Conservation (phyloP, 2,329 filamentous ascomycete genomes). For the Penicillium sp. region DNA sequence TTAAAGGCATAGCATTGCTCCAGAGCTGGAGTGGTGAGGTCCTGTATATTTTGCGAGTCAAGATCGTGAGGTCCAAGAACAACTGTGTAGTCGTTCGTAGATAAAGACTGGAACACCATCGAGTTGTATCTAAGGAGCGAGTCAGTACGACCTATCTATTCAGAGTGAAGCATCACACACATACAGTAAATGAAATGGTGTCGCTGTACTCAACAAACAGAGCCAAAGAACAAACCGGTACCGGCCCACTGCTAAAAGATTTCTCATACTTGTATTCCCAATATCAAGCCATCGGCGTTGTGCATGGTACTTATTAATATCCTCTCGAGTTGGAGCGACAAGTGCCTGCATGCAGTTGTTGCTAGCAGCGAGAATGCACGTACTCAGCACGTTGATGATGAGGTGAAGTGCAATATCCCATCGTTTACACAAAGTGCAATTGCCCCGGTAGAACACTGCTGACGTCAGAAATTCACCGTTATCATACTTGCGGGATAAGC, state of each 20-base stretch:
- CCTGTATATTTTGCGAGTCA: neutral
- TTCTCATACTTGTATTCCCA: conserved; percentile 38
- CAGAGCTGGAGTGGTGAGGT: neutral
- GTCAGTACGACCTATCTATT: neutral
- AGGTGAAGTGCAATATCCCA: conserved; percentile 41
- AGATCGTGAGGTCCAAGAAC: conserved; percentile 2
- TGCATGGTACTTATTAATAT: conserved; percentile 51
- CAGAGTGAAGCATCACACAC: neutral
- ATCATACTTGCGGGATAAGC: neutral
- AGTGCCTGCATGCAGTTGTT: conserved; percentile 57
- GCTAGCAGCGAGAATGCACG: conserved; percentile 47
- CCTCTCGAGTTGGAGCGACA: conserved; percentile 50
- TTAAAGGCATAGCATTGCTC: neutral
- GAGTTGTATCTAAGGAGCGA: neutral
- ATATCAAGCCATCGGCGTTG: conserved; percentile 45
- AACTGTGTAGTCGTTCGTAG: neutral
- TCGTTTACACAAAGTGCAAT: conserved; percentile 1
- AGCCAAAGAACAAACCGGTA: conserved; percentile 23
- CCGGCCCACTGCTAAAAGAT: conserved; percentile 30
- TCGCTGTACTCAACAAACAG: conserved; percentile 9
- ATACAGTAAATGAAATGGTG: conserved; percentile 23
- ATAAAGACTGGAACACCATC: neutral
- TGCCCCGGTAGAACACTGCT: conserved; percentile 3
- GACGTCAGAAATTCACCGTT: neutral
- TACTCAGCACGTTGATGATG: conserved; percentile 51